These are phyloP conservation scores for Exutisphaerella laricina DNA, from an alignment of 2,329 filamentous ascomycete species.

Conservation along the genomic window DNA sequence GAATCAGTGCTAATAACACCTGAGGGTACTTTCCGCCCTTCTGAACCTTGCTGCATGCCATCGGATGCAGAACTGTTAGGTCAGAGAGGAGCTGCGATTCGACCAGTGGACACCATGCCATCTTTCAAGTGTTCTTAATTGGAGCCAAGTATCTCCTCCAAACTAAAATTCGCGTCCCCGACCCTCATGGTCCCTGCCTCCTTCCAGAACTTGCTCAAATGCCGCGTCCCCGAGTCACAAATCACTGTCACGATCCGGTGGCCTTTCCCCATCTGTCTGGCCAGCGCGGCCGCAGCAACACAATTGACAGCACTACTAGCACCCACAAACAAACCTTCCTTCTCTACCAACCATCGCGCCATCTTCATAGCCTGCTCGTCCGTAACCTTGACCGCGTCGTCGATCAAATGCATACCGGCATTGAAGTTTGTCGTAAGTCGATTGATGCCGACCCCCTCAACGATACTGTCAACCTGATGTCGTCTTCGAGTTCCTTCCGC, in stretches of 20 bases:
- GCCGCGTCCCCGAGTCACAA: conserved; percentile 69
- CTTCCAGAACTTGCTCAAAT: conserved; percentile 82
- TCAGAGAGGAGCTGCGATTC: too few relatives aligned
- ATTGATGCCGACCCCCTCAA: conserved; percentile 95
- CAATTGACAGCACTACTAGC: conserved; percentile 98
- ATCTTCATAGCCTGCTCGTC: conserved; percentile 86
- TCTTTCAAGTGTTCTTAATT: neutral
- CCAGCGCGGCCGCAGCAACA: conserved; percentile 67
- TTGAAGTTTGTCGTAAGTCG: conserved; percentile 92
- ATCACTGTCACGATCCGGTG: conserved; percentile 71
- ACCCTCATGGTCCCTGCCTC: conserved; percentile 60
- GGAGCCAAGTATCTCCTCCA: conserved; percentile 56
- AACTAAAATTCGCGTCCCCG: conserved; percentile 39
- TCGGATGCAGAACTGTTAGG: too few relatives aligned
- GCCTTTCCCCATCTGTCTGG: conserved; percentile 52
- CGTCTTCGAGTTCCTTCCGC: conserved; percentile 82
- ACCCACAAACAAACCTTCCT: conserved; percentile 89
- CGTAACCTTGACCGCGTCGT: conserved; percentile 82
- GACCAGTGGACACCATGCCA: too few relatives aligned
- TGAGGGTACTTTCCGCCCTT: too few relatives aligned
- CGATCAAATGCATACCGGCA: conserved; percentile 74
- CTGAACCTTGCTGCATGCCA: too few relatives aligned
- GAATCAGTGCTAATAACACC: too few relatives aligned
- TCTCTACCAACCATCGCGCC: conserved; percentile 94
- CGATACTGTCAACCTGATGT: conserved; percentile 89